Evolutionary conservation across 2,329 filamentous ascomycete species (phyloP), one percentile per base, ranked within the genome.

Genomic region (Emmonsiellopsis sp.): DNA sequence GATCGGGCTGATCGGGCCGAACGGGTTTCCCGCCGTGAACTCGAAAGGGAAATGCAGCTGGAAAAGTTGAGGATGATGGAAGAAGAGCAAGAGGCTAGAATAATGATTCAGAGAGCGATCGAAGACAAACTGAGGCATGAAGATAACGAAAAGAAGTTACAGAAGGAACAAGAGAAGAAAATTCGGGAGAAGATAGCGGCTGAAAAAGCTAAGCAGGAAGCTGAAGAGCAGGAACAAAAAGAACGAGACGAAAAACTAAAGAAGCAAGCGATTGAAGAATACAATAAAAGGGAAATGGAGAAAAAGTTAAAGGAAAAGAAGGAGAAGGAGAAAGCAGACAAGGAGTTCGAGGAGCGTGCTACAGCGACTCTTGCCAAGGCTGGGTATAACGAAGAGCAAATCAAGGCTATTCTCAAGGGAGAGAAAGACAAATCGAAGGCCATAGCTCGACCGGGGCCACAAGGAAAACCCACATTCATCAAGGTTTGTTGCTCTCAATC

Each of bases 231-330:
- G 10, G 57, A 56, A 10, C 42, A 56, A 6, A 57, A 62, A 56
- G 60, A 67, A 57, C 50, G 62, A 47, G 49, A 65, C 35, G 50
- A 53, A 38, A 76, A 76, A 59, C 69, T 76, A 55, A 78, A 76
- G 47, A 73, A 72, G 50, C 74, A 78, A 40, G 75, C 76, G 8
- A 69, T 81, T 50, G 76, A 78, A 58, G 73, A 72, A n/a, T 80
- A 75, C 61, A 77, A 77, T 67, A 70, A 67, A 32, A 68, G 74
- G 53, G 75, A 79, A 57, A 68, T 72, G 11, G 76, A 79, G 53
- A 76, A 76, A 51, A 63, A 67, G 26, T 68, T 72, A 40, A 73
- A 68, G 59, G 76, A 79, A 57, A 70, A 73, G 57, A 73, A 74
- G 55, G 73, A 77, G 53, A 73, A 72, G 52, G 78, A 77, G 54